Base-by-base conservation (phyloP, 139 green algal species). In the Ostreobium quekettii region DNA sequence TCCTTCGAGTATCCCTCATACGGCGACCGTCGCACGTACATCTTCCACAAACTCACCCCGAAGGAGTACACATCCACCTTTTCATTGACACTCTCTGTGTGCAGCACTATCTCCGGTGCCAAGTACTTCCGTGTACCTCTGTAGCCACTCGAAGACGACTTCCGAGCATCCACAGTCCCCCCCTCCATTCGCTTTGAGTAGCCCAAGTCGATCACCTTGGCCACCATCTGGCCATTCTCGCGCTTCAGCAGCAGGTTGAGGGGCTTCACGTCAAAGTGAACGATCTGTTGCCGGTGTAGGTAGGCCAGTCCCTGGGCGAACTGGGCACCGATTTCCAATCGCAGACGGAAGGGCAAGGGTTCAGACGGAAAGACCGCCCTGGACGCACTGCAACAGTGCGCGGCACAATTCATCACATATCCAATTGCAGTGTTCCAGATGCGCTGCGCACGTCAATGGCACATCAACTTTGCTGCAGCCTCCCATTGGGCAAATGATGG, bases 141-240 rank as follows among this genome's bases (percentile, higher is more conserved):
- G 19, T 26, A 11, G 42, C 19, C 15, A 19, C 42, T 11, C 19
- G 11, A 26, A 11, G 42, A 26, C 15, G 42, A 53, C 42, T 19
- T 11, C 11, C 42, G 15, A 19, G 15, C 19, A 19, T 53, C 42
- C 15, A 53, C 15, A 11, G 15, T 26, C 11, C 19, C 42, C 11
- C 42, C 42, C 11, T 53, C 42, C 42, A 53, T 53, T 53, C 19
- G 11, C 42, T 26, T 11, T 11, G 42, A 53, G 42, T 26, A 53
- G 15, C 42, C 42, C 11, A 53, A 53, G 42, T 53, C 42, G 42
- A 53, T 53, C 42, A 53, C 15, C 42, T 53, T 53, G 42, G 42
- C 42, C 11, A 53, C 42, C 15, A 53, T 19, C 15, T 53, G 42
- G 19, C 19, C 42, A 19, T 26, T 26, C 15, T 53, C 19, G 11